Evolutionary conservation across 371 early-diverging fungal species (phyloP), one percentile per base, ranked within the genome.

Genomic region (Chytridium lagenaria): DNA sequence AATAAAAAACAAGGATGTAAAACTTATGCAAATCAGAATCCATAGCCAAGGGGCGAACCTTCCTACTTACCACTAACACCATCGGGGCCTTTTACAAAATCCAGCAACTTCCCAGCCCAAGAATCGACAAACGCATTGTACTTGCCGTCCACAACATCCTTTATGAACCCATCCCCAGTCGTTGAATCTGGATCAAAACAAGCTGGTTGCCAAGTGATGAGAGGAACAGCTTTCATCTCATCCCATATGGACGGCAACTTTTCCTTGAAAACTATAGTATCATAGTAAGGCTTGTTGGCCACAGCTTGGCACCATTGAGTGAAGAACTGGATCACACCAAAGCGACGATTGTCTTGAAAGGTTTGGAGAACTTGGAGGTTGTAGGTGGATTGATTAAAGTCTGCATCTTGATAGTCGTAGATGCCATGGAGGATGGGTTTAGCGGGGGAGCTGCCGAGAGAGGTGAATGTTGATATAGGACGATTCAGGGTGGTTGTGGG

Each of bases 121-220:
- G 22, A 3, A 3, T 57, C 39, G 2, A 70, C 33, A 33, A 39
- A 70, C 10, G 2, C 57, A 28, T 44, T 44, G 26, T 67, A 28
- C 26, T 67, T 49, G 23, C 67, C 67, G 15, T 10, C 31, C 67
- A 30, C 59, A 3, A 70, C 63, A 7, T 59, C 57, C 23, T 30
- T 36, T 19, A 51, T 28, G 39, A 70, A 70, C 22, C 19, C 34
- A 34, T 57, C 63, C 28, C 51, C 30, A 2, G 70, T 39, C 33
- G 10, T 30, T n/a, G 50, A 31, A 23, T 50, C 50, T 10, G 51
- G 51, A 57, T 70, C 70, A 59, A 50, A 70, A 39, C 70, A 70
- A 44, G 51, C 49, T 2, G 70, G 70, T 39, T 70, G 70, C 70
- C 70, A 70, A 30, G 70, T 26, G 39, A 70, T 59, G 16, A 70